These are phyloP conservation scores for Arachis stenosperma DNA, from an alignment of 306 rosid species.

Conservation along the genomic window DNA sequence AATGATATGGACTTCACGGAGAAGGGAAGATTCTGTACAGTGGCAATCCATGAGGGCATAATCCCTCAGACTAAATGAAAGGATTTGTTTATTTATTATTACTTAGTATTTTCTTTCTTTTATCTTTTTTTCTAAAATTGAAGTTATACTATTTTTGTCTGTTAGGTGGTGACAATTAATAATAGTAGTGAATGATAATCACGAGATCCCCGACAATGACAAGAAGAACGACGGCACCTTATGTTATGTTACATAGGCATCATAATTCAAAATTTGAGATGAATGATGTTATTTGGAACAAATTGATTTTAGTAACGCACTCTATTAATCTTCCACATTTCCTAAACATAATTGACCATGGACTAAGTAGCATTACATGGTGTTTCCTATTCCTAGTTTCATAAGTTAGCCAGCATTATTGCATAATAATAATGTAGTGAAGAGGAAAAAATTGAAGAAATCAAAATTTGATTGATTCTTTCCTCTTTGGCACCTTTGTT, in stretches of 20 bases:
- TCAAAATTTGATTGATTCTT: neutral
- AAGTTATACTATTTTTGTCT: constrained; percentile 26
- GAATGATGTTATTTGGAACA: constrained; percentile 5
- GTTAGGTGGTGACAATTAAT: constrained; percentile 50
- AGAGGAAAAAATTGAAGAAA: neutral
- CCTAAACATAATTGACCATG: neutral
- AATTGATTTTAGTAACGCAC: neutral
- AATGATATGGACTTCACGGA: constrained; percentile 48
- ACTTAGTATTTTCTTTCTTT: neutral
- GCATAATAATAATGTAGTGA: neutral
- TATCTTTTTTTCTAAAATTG: neutral
- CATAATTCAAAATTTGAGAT: neutral
- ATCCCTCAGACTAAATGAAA: constrained; percentile 28
- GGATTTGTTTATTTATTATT: constrained; percentile 27
- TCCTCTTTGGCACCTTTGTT: neutral
- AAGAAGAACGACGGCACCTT: constrained; percentile 32
- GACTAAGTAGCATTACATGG: neutral
- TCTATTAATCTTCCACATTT: neutral
- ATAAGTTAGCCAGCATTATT: neutral
- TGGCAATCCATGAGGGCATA: constrained; percentile 36
- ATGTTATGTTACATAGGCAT: too few species aligned
- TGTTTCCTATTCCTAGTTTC: neutral
- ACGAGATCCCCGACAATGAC: constrained; percentile 58
- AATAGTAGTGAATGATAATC: constrained; percentile 62
- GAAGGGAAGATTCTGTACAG: constrained; percentile 56